Conservation (phyloP, 768 basidiomycete species). For the Myochromella boudieri region DNA sequence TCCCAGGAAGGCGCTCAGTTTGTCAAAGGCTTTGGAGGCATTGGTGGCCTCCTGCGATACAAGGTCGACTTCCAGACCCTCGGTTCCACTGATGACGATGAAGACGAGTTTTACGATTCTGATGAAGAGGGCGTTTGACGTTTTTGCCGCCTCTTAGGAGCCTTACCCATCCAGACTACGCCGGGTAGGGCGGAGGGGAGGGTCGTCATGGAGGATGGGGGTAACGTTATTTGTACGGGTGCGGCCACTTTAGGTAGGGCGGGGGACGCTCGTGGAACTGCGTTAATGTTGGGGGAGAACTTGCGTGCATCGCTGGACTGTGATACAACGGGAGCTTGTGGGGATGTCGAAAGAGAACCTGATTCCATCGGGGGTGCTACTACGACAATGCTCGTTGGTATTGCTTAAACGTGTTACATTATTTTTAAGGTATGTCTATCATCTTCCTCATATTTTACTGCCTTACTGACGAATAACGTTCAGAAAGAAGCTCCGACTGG, state of each 20-base stretch:
- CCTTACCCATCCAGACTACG: slow-evolving; percentile 65
- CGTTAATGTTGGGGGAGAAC: slow-evolving; percentile 1
- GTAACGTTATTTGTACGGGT: not conserved
- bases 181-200: slow-evolving; percentile 61
- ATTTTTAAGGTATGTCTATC: slow-evolving; percentile 6
- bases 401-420: slow-evolving; percentile 5
- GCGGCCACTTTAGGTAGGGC: not conserved
- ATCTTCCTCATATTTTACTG: no score
- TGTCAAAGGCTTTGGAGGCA: slow-evolving; percentile 98
- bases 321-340: not conserved
- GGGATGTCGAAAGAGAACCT: slow-evolving; percentile 8
- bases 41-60: slow-evolving; percentile 93
- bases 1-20: slow-evolving; percentile 98
- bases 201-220: slow-evolving; percentile 20
- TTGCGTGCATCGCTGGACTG: slow-evolving; percentile 1
- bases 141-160: slow-evolving; percentile 84
- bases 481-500: no score
- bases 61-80: slow-evolving; percentile 95
- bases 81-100: slow-evolving; percentile 71
- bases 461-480: no score
- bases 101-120: slow-evolving; percentile 83
- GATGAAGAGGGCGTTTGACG: slow-evolving; percentile 82
- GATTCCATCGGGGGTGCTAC: slow-evolving; percentile 6
- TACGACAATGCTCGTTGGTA: slow-evolving; percentile 8
- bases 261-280: not conserved